Percentiles rank a stretch among this genome's conserved stretches.
Evolutionary conservation across 1,139 yeast genomes (phyloP).

Genomic region (Kodamaea sp.): DNA sequence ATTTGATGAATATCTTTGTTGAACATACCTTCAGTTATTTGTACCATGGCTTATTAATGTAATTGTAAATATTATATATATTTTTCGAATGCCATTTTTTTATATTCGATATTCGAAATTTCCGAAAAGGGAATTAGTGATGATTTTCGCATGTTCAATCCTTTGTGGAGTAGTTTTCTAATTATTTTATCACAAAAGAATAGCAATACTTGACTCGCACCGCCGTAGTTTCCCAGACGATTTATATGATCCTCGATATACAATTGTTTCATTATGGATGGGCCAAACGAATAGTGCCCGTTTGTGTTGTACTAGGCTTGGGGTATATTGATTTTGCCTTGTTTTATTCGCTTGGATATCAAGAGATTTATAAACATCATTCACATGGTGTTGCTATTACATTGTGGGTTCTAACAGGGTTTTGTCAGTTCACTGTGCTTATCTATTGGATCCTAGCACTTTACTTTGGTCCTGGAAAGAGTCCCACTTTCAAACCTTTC

Average conservation of each 20-base stretch:
- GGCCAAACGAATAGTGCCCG: slow-evolving; percentile 20
- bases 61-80: too few relatives aligned
- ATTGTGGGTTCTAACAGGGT: slow-evolving; percentile 32
- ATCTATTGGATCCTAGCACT: slow-evolving; percentile 33
- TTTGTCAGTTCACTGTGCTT: slow-evolving; percentile 23
- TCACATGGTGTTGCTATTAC: slow-evolving; percentile 31
- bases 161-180: too few relatives aligned
- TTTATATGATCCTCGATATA: slow-evolving; percentile 13
- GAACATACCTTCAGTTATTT: slow-evolving; percentile 9
- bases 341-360: slow-evolving; percentile 36
- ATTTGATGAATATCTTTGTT: background rate
- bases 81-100: too few relatives aligned
- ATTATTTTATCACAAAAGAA: too few relatives aligned
- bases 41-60: slow-evolving; percentile 1
- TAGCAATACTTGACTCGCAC: too few relatives aligned
- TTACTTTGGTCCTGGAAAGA: slow-evolving; percentile 34
- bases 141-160: too few relatives aligned
- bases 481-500: slow-evolving; percentile 24
- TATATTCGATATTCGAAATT: too few relatives aligned
- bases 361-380: slow-evolving; percentile 30
- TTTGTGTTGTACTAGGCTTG: slow-evolving; percentile 19
- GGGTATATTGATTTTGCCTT: slow-evolving; percentile 34
- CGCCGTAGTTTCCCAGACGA: too few relatives aligned
- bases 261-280: slow-evolving; percentile 11
- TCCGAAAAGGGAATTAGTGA: too few relatives aligned